These are phyloP conservation scores for Coniferiporia sulphurascens DNA, from an alignment of 1,284 basidiomycete genomes.

Conservation along the genomic window DNA sequence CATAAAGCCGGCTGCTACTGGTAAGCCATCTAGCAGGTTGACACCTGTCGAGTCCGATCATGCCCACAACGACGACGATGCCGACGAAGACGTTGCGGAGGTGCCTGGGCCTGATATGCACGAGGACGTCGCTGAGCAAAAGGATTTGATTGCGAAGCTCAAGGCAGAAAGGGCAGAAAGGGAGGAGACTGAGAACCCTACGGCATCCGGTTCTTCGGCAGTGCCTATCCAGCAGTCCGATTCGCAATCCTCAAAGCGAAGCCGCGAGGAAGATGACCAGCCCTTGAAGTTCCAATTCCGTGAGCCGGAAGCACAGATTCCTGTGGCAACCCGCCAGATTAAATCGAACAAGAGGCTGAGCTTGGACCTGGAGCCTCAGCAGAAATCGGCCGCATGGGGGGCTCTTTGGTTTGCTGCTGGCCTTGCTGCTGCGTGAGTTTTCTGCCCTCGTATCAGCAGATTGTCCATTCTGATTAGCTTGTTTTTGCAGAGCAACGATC, in stretches of 20 bases:
- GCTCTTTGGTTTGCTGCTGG: constrained; percentile 69
- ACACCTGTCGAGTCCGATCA: constrained; percentile 55
- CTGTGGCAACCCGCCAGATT: constrained; percentile 49
- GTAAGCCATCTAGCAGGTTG: constrained; percentile 29
- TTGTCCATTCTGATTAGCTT: background rate
- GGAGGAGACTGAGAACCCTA: constrained; percentile 25
- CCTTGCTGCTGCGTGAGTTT: constrained; percentile 62
- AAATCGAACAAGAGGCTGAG: constrained; percentile 60
- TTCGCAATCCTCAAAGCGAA: constrained; percentile 35
- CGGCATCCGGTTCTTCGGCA: constrained; percentile 10
- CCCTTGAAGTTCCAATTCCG: constrained; percentile 56
- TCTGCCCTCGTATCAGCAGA: background rate
- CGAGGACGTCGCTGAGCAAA: constrained; percentile 68
- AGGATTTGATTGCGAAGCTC: constrained; percentile 59
- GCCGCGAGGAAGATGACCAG: constrained; percentile 50
- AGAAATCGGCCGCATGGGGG: constrained; percentile 72
- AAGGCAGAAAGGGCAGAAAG: constrained; percentile 48
- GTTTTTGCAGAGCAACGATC: constrained; percentile 10
- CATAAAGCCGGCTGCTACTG: constrained; percentile 24
- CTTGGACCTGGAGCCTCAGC: constrained; percentile 51
- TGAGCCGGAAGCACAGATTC: constrained; percentile 44
- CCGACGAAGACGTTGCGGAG: constrained; percentile 34
- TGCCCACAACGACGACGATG: constrained; percentile 41
- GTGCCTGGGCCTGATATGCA: constrained; percentile 59
- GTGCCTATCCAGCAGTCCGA: constrained; percentile 13